Percentiles rank a stretch among this genome's conserved stretches.
These are phyloP conservation scores for Sutorius australiensis DNA, from an alignment of 768 basidiomycete genomes.

Conservation along the genomic window DNA sequence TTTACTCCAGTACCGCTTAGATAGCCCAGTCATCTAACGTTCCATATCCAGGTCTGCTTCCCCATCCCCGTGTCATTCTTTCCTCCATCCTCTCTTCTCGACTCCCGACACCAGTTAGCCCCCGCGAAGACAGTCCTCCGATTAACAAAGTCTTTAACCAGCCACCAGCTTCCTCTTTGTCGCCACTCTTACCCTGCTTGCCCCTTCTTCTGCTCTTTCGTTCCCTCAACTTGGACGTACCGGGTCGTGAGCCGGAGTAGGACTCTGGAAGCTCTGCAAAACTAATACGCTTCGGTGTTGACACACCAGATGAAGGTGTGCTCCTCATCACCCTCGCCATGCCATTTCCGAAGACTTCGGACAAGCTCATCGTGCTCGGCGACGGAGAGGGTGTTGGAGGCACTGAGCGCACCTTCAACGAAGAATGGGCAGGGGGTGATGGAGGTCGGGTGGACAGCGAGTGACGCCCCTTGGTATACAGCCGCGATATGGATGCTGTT, in stretches of 20 bases:
- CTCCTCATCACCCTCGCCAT: constrained; percentile 34
- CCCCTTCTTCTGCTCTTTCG: constrained; percentile 31
- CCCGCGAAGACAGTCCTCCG: constrained; percentile 24
- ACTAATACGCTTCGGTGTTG: constrained; percentile 72
- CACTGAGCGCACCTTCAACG: constrained; percentile 39
- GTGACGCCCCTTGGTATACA: constrained; percentile 60
- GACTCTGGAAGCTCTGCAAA: constrained; percentile 74
- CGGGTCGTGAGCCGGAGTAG: constrained; percentile 41
- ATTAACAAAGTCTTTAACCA: constrained; percentile 24
- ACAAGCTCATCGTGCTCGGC: constrained; percentile 25
- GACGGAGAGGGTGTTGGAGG: constrained; percentile 37
- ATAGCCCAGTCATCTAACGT: constrained; percentile 58
- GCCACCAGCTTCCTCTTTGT: constrained; percentile 21
- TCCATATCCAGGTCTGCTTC: constrained; percentile 38
- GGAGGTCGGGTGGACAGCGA: constrained; percentile 61
- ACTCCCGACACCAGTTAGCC: constrained; percentile 15
- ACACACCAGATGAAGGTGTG: constrained; percentile 46
- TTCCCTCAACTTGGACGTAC: constrained; percentile 34
- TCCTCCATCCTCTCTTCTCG: constrained; percentile 53
- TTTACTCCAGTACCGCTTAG: constrained; percentile 21
- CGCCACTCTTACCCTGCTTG: constrained; percentile 34
- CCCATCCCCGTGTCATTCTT: constrained; percentile 48
- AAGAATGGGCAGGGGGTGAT: constrained; percentile 54
- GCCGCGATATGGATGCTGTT: constrained; percentile 74
- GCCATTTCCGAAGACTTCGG: constrained; percentile 28